A percentile compares a stretch with the other conserved stretches of the same genome.
Conservation (phyloP, 2,329 filamentous ascomycete species). For the Pestalotiopsis fici region DNA sequence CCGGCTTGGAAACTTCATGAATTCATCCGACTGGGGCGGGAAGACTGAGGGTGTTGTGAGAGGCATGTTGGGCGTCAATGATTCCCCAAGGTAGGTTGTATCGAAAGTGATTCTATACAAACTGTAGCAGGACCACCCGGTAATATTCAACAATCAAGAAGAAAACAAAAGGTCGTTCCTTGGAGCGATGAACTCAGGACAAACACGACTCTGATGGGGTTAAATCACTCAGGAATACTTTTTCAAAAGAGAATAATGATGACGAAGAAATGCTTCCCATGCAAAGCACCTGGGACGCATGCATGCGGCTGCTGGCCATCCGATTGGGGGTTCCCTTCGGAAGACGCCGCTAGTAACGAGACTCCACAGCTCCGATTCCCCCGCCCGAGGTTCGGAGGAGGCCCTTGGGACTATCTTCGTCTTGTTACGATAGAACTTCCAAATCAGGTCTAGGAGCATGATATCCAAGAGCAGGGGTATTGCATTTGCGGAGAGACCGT, state of each 20-base stretch:
- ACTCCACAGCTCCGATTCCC: background rate
- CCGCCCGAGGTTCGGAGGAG: conserved; percentile 5
- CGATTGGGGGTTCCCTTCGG: background rate
- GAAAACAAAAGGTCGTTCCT: background rate
- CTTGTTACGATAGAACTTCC: background rate
- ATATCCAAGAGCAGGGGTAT: background rate
- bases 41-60: conserved; percentile 48
- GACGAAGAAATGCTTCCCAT: background rate
- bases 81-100: background rate
- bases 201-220: background rate
- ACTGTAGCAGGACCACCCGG: background rate
- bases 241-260: background rate
- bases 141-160: background rate
- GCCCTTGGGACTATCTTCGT: background rate
- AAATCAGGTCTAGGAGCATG: background rate
- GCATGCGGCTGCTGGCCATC: background rate
- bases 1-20: conserved; percentile 73
- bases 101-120: background rate
- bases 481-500: background rate
- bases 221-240: background rate
- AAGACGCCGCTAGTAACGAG: background rate
- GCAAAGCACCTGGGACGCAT: no score
- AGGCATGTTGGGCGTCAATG: conserved; percentile 38
- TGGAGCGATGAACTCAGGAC: background rate
- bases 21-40: conserved; percentile 45